Evolutionary conservation across 208 protist genomes (phyloP).

Genomic region (Novymonas esmeraldas): DNA sequence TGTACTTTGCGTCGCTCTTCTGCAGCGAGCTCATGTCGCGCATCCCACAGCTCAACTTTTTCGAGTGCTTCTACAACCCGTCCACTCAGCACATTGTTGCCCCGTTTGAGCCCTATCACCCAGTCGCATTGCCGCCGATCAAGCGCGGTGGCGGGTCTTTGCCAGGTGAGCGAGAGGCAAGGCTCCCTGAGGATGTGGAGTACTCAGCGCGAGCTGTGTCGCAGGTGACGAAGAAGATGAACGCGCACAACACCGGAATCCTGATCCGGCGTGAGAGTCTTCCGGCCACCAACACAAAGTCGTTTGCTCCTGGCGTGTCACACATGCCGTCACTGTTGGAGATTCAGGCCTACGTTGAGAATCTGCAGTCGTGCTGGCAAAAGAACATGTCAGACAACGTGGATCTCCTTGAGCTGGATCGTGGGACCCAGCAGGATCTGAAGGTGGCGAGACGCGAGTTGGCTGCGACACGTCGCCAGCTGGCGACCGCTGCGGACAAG

Average conservation of each 20-base stretch:
- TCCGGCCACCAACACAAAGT: conserved; percentile 36
- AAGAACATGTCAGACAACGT: conserved; percentile 68
- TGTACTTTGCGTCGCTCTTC: conserved; percentile 61
- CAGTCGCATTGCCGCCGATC: conserved; percentile 19
- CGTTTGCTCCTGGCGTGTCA: conserved; percentile 42
- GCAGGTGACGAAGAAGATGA: conserved; percentile 21
- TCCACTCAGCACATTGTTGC: conserved; percentile 84
- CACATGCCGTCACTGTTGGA: conserved; percentile 72
- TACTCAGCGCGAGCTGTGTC: conserved; percentile 11
- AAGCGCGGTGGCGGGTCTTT: background rate
- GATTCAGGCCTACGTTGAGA: conserved; percentile 79
- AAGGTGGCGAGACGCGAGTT: conserved; percentile 57
- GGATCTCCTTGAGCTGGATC: conserved; percentile 53
- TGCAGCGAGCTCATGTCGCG: conserved; percentile 80
- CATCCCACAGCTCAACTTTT: conserved; percentile 75
- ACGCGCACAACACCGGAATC: conserved; percentile 22
- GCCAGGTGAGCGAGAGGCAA: background rate
- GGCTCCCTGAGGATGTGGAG: background rate
- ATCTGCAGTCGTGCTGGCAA: conserved; percentile 85
- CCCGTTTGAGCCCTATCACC: conserved; percentile 65
- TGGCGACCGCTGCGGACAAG: conserved; percentile 52
- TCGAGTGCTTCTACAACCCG: conserved; percentile 83
- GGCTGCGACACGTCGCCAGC: conserved; percentile 36
- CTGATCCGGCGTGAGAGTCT: conserved; percentile 61
- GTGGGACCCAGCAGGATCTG: conserved; percentile 59